Base-by-base conservation (phyloP, 768 basidiomycete genomes). In the Rhodocollybia butyracea region DNA sequence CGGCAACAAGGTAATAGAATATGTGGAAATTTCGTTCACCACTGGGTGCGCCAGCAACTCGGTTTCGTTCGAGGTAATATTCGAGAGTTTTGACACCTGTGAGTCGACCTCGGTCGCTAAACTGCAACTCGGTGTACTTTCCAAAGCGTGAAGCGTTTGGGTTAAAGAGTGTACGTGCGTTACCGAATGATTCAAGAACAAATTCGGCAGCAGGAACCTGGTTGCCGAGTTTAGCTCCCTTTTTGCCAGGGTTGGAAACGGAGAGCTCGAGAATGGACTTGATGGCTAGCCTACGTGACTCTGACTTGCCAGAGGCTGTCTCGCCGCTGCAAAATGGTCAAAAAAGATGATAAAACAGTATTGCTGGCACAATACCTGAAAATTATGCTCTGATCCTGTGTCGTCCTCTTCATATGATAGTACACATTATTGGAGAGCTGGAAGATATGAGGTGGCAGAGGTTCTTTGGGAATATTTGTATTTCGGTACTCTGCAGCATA, bases 1-100 rank as follows among this genome's bases (percentile, higher is more conserved):
- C 96, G 0, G 93, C 89, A 56, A 95, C 85, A 64, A 99, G 83
- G 69, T 97, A 97, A 68, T 98, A 98, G 71, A 98, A 97, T 32
- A 96, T 94, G 69, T 99, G 94, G 68, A 98, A 98, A 61, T 97
- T 98, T 11, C 95, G 84, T 70, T 99, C 95, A 53, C 94, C 94
- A 0, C 88, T 90, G 0, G 92, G 90, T 0, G 90, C 83, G 21
- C 85, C 84, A 5, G 92, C 82, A n/a, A 98, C 93, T 10, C 94
- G 85, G 62, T 87, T 91, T 52, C 91, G 79, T 69, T 98, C 94
- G 50, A 99, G 81, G 71, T 96, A 96, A 73, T 99, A 98, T 66
- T 98, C 94, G 59, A 98, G 85, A 0, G 94, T 95, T 70, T 98
- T 98, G 67, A 93, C 76, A 59, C 97, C 97, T 43, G 78, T 85